A percentile compares a stretch with the other conserved stretches of the same genome.
These are phyloP conservation scores for Zoysia japonica DNA, from an alignment of 176 grass and related monocot genomes.

Conservation along the genomic window DNA sequence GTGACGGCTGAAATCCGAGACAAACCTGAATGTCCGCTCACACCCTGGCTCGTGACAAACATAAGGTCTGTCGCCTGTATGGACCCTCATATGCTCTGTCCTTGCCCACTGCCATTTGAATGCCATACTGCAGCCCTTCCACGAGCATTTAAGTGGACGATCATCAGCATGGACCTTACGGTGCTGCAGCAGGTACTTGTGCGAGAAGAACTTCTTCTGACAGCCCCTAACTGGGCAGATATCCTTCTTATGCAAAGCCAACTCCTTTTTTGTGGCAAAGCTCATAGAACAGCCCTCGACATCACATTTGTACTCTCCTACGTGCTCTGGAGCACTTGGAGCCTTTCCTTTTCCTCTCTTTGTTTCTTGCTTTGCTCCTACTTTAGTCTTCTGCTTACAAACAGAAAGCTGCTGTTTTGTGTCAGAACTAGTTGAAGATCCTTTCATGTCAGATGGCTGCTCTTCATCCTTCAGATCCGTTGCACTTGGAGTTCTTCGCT, in stretches of 20 bases:
- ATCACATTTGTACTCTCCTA: conserved; percentile 49
- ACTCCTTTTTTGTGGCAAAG: conserved; percentile 62
- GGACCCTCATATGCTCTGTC: conserved; percentile 90
- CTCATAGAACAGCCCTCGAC: conserved; percentile 77
- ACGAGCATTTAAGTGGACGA: conserved; percentile 71
- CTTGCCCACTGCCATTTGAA: conserved; percentile 99
- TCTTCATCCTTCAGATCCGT: conserved; percentile 39
- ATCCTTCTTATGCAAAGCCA: conserved; percentile 66
- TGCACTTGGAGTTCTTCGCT: conserved; percentile 7
- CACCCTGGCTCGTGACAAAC: conserved; percentile 74
- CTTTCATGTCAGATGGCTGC: conserved; percentile 49
- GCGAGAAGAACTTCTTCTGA: conserved; percentile 80
- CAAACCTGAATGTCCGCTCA: conserved; percentile 85
- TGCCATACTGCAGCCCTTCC: conserved; percentile 77
- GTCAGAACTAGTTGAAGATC: conserved; percentile 55
- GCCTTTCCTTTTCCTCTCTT: conserved; percentile 23
- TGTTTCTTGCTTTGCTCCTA: conserved; percentile 44
- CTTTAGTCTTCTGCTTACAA: conserved; percentile 42
- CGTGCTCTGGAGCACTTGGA: conserved; percentile 35
- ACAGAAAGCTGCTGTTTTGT: conserved; percentile 52
- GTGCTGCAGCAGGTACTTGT: conserved; percentile 86
- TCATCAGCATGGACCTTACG: conserved; percentile 84
- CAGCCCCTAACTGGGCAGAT: conserved; percentile 73
- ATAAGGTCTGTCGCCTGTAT: conserved; percentile 86
- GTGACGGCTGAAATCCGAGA: conserved; percentile 91